Conservation (phyloP, 225 moss, liverwort and hornwort genomes). For the Ulota crispa region DNA sequence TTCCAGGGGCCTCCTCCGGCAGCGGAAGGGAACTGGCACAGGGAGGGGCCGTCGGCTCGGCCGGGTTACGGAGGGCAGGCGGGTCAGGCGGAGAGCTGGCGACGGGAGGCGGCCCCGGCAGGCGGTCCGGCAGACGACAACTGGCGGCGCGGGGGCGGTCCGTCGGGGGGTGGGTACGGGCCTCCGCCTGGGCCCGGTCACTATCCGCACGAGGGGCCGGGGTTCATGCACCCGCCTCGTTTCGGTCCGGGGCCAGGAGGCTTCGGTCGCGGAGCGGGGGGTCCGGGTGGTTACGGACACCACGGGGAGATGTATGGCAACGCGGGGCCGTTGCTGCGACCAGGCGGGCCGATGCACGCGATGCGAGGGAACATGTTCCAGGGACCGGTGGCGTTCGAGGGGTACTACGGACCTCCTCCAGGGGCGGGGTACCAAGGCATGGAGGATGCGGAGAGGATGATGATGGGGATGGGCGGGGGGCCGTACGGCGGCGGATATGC, state of each 20-base stretch:
- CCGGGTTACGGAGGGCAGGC: conserved; percentile 64
- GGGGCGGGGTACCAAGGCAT: conserved; percentile 64
- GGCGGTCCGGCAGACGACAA: conserved; percentile 87
- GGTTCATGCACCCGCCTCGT: conserved; percentile 82
- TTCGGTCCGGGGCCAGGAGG: conserved; percentile 74
- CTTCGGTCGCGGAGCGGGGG: conserved; percentile 74
- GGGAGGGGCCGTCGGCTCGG: conserved; percentile 62
- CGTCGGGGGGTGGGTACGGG: conserved; percentile 78
- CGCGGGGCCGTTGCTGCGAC: conserved; percentile 65
- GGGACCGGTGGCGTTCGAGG: conserved; percentile 86
- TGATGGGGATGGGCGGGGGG: conserved; percentile 77
- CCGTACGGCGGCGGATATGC: conserved; percentile 70
- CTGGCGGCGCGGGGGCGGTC: conserved; percentile 87
- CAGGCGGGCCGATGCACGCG: conserved; percentile 77
- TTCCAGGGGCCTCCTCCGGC: conserved; percentile 66
- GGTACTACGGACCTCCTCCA: conserved; percentile 79
- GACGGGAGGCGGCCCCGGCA: conserved; percentile 67
- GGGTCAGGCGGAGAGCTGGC: conserved; percentile 71
- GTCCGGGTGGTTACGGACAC: conserved; percentile 77
- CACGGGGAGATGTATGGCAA: conserved; percentile 89
- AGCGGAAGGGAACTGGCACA: conserved; percentile 79
- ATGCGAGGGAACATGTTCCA: conserved; percentile 85
- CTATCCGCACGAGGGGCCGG: conserved; percentile 79
- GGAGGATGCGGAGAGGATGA: conserved; percentile 88
- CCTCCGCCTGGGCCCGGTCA: conserved; percentile 82